Percentiles rank a stretch among this genome's conserved stretches.
These are phyloP conservation scores for Fusarium penzigii DNA, from an alignment of 2,329 filamentous ascomycete genomes.

Conservation along the genomic window DNA sequence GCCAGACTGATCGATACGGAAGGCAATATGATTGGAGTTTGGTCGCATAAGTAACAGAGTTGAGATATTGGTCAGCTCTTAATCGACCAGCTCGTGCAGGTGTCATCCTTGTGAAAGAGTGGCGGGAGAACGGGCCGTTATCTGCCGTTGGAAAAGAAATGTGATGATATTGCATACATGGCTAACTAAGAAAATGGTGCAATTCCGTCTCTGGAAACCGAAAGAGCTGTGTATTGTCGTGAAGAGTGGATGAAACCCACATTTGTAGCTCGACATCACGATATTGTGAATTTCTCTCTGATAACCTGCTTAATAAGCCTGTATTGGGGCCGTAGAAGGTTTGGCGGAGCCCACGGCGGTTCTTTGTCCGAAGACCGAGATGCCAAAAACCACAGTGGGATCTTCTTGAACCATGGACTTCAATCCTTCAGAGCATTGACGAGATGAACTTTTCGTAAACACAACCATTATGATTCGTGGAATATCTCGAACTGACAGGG, in stretches of 20 bases:
- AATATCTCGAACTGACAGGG: not conserved
- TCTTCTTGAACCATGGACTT: too few relatives aligned
- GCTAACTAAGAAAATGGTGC: too few relatives aligned
- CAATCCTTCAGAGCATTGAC: too few relatives aligned
- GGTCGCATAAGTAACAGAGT: conserved; percentile 29
- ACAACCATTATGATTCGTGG: not conserved
- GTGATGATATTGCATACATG: too few relatives aligned
- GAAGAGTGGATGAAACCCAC: too few relatives aligned
- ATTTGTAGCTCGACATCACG: too few relatives aligned
- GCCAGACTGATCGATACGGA: conserved; percentile 40
- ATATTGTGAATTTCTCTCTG: not conserved
- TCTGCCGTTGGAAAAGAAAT: too few relatives aligned
- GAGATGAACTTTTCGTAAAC: not conserved
- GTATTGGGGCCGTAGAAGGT: not conserved
- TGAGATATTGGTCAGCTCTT: not conserved
- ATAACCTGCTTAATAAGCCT: not conserved
- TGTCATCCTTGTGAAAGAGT: not conserved
- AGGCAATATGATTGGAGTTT: conserved; percentile 40
- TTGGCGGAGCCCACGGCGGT: not conserved
- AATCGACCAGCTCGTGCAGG: not conserved
- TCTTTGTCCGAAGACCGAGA: not conserved
- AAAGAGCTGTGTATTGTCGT: too few relatives aligned
- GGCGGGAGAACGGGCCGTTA: not conserved
- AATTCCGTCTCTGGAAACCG: too few relatives aligned
- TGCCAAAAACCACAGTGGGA: not conserved